Evolutionary conservation across 495 filamentous ascomycete species (phyloP), one percentile per base, ranked within the genome.

Genomic region (Tetracladium marchalianum): DNA sequence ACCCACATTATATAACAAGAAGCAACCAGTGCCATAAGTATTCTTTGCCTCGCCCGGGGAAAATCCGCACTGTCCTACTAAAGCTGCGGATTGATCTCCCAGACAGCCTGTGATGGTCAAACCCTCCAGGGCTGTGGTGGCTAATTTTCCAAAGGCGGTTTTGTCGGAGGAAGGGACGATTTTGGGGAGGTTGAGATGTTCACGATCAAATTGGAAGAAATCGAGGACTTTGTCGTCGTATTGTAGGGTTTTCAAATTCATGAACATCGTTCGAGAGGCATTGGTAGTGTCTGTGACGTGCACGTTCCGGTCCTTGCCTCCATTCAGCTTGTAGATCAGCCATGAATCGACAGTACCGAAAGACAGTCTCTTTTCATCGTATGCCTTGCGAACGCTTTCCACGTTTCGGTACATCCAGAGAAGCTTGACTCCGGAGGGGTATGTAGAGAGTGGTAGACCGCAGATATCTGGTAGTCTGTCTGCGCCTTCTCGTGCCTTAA

Each of bases 341-440:
- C 90, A 97, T 1, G 81, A 80, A 60, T 97, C 90, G 45, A 94
- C 81, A n/a, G 90, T 95, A 37, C 90, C 90, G 54, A 97, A 95
- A 16, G 85, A 81, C 19, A 93, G 74, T 6, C 83, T 81, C 18
- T 84, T 79, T 34, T 82, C 80, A 17, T 90, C 81, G 62, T 94
- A 89, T 0, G 87, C 87, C 44, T 82, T 65, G 50, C 75, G 75
- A 50, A 95, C 86, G 34, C 71, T 71, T 10, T 80, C 72, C 10
- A 84, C 71, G 56, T 95, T 82, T 39, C 76, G 69, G 46, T 93
- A 65, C 56, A 97, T 69, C 90, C 90, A 97, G 38, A 87, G 63
- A 19, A 97, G 69, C 61, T 95, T 95, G 42, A 92, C 80, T 39
- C 85, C 85, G 13, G 90, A 94, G 31, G 89, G 90, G 62, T 97